Conservation (phyloP, 2,329 filamentous ascomycete genomes). For the Aaosphaeria pasadenensis region DNA sequence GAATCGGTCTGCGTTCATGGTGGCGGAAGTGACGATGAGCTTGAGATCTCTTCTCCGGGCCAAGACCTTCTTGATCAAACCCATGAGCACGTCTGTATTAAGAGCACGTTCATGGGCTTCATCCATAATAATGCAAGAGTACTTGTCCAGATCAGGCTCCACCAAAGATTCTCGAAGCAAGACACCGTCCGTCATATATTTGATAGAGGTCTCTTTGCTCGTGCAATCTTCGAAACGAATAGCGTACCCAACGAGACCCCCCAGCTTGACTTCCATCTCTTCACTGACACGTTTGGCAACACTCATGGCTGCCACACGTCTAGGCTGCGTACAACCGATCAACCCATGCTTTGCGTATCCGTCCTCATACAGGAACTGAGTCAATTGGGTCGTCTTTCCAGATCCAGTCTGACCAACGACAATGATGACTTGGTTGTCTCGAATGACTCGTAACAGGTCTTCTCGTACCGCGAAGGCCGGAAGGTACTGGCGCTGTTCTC, state of each 20-base stretch:
- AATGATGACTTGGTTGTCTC: slow-evolving; percentile 95
- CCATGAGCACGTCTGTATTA: slow-evolving; percentile 97
- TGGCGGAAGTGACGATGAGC: slow-evolving; percentile 95
- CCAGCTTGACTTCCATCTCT: slow-evolving; percentile 93
- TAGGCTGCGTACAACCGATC: slow-evolving; percentile 94
- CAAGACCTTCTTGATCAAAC: slow-evolving; percentile 94
- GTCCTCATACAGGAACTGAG: slow-evolving; percentile 93
- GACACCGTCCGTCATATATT: slow-evolving; percentile 99
- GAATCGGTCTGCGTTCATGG: slow-evolving; percentile 97
- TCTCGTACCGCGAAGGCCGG: slow-evolving; percentile 96
- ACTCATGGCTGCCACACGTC: slow-evolving; percentile 97
- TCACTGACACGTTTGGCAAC: slow-evolving; percentile 97
- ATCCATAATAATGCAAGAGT: slow-evolving; percentile 99
- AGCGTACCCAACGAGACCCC: slow-evolving; percentile 86
- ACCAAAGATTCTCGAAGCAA: slow-evolving; percentile 89
- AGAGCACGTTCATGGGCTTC: slow-evolving; percentile 95
- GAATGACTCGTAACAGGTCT: slow-evolving; percentile 84
- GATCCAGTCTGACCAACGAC: slow-evolving; percentile 97
- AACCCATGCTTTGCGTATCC: slow-evolving; percentile 84
- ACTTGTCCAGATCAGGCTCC: slow-evolving; percentile 88
- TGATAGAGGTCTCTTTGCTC: slow-evolving; percentile 90
- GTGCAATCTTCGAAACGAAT: slow-evolving; percentile 99
- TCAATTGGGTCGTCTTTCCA: slow-evolving; percentile 95
- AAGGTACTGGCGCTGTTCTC: slow-evolving; percentile 88
- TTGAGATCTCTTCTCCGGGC: slow-evolving; percentile 87